Evolutionary conservation across 108 stramenopile genomes (phyloP).

Genomic region (Nannochloropsis oceanica): DNA sequence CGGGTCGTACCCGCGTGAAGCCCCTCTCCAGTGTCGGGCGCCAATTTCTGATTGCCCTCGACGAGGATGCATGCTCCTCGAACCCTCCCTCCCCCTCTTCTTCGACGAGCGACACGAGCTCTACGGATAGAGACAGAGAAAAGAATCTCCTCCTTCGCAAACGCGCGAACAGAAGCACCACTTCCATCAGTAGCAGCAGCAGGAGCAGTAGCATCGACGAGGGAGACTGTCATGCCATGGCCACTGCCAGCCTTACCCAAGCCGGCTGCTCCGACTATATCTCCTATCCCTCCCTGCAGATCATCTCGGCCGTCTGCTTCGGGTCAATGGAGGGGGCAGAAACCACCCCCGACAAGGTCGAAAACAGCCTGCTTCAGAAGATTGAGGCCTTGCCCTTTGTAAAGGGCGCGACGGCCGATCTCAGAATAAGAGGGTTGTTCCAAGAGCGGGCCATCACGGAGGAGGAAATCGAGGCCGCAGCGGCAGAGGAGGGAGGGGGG

Average conservation of each 20-base stretch:
- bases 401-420: background rate
- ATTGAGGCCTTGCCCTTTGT: background rate
- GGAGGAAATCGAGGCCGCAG: background rate
- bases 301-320: background rate
- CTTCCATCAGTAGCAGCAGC: too few species aligned
- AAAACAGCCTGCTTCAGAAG: background rate
- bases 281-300: background rate
- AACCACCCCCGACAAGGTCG: background rate
- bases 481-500: background rate
- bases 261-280: background rate
- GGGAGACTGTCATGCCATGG: background rate
- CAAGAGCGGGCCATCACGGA: background rate
- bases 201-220: too few species aligned
- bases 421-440: background rate
- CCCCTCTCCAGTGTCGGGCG: background rate
- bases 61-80: background rate
- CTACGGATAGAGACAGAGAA: too few species aligned
- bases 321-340: background rate
- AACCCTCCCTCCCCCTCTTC: background rate
- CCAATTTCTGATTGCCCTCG: background rate
- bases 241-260: background rate
- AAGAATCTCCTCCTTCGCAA: too few species aligned
- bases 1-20: background rate
- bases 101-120: background rate
- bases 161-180: too few species aligned